phyloP scores from a whole-genome alignment of 306 rosid genomes.

The Oemleria cerasiformis region DNA sequence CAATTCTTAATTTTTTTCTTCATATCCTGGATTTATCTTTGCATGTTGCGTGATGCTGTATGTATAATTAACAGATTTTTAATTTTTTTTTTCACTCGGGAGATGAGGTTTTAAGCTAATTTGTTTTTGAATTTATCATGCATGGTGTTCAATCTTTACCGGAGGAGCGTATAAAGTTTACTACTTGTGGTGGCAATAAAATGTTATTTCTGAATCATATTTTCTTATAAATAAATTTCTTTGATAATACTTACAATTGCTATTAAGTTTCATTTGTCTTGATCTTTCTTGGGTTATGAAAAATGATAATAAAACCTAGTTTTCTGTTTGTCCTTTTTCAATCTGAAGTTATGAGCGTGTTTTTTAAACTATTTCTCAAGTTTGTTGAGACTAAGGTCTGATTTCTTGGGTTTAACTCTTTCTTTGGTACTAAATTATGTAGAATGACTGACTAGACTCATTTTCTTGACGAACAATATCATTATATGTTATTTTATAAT shows the following conservation, averaged over 20 bases:
- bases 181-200: neutral
- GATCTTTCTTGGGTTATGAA: neutral
- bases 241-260: neutral
- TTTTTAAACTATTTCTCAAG: slow-evolving; percentile 3
- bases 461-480: neutral
- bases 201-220: neutral
- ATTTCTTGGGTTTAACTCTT: slow-evolving; percentile 12
- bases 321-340: slow-evolving; percentile 11
- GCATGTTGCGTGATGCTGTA: slow-evolving; percentile 1
- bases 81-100: neutral
- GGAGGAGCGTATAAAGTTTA: neutral
- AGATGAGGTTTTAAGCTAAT: neutral
- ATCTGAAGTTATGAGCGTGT: neutral
- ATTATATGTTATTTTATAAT: neutral
- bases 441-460: slow-evolving; percentile 11
- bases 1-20: no score
- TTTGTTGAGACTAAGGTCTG: slow-evolving; percentile 23
- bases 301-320: slow-evolving; percentile 1
- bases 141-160: slow-evolving; percentile 2
- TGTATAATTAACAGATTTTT: neutral
- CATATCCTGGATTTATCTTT: neutral
- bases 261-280: neutral
- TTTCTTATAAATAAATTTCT: neutral
- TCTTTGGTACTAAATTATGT: slow-evolving; percentile 15
- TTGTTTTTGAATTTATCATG: neutral